These are phyloP conservation scores for Aphanomyces astaci DNA, from an alignment of 352 stramenopile genomes.

Conservation along the genomic window DNA sequence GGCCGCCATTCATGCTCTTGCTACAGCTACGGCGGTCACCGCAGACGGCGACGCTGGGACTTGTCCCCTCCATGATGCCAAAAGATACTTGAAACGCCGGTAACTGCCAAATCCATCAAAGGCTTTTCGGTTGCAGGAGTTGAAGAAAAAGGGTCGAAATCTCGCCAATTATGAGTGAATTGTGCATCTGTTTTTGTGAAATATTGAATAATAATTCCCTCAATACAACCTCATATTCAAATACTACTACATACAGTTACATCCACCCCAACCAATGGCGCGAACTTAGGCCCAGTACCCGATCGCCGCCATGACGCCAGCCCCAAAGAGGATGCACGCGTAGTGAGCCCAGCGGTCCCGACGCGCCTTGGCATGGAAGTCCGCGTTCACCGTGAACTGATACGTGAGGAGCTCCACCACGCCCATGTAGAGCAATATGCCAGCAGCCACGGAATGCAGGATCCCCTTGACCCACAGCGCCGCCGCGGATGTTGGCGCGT, in stretches of 20 bases:
- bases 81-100: not conserved
- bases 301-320: not conserved
- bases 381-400: constrained; percentile 57
- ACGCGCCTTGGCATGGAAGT: constrained; percentile 31
- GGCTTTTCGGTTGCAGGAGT: not conserved
- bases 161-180: not conserved
- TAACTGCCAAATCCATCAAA: not conserved
- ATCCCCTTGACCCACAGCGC: constrained; percentile 53
- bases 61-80: not conserved
- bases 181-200: not conserved
- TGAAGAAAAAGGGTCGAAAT: too few species aligned
- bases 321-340: not conserved
- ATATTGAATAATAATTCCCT: too few species aligned
- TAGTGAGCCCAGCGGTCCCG: not conserved
- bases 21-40: constrained; percentile 38
- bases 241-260: too few species aligned
- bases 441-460: constrained; percentile 54
- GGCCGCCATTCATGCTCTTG: constrained; percentile 70
- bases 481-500: constrained; percentile 39
- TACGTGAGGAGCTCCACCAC: constrained; percentile 59
- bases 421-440: constrained; percentile 62
- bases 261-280: not conserved
- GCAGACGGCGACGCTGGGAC: not conserved
- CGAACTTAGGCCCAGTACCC: not conserved
- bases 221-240: too few species aligned